A percentile compares a stretch with the other conserved stretches of the same genome.
These are phyloP conservation scores for Ganoderma leucocontextum DNA, from an alignment of 1,284 basidiomycete species.

Conservation along the genomic window DNA sequence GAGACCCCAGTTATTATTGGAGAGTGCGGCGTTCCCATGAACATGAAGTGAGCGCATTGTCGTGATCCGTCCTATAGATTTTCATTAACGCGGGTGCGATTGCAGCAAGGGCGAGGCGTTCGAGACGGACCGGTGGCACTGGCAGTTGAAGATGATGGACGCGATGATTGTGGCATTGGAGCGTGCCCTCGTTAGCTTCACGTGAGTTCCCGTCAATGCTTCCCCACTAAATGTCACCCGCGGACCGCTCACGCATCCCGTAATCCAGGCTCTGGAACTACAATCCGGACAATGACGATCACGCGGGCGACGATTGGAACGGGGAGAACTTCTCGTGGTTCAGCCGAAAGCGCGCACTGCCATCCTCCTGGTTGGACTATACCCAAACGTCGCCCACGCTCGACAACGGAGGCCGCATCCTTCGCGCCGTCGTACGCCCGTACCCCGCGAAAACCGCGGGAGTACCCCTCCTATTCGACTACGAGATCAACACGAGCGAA, in stretches of 20 bases:
- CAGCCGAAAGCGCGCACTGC: slow-evolving; percentile 66
- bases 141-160: slow-evolving; percentile 91
- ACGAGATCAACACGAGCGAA: slow-evolving; percentile 74
- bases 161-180: slow-evolving; percentile 85
- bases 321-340: slow-evolving; percentile 97
- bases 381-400: slow-evolving; percentile 68
- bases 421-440: slow-evolving; percentile 81
- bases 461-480: slow-evolving; percentile 70
- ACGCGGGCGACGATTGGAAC: slow-evolving; percentile 91
- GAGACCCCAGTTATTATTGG: slow-evolving; percentile 87
- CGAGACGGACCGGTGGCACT: slow-evolving; percentile 76
- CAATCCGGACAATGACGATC: slow-evolving; percentile 87
- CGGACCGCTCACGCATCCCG: neutral
- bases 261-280: slow-evolving; percentile 90
- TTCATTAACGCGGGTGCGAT: neutral
- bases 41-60: slow-evolving; percentile 78
- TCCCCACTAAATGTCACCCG: slow-evolving; percentile 8
- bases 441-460: slow-evolving; percentile 84
- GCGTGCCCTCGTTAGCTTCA: slow-evolving; percentile 77
- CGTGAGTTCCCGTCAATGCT: slow-evolving; percentile 59
- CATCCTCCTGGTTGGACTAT: slow-evolving; percentile 56
- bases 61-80: neutral
- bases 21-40: slow-evolving; percentile 94
- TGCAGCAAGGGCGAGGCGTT: slow-evolving; percentile 77
- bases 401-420: slow-evolving; percentile 84